Evolutionary conservation across 768 basidiomycete species (phyloP).

Genomic region (Tylopilus intermedius): DNA sequence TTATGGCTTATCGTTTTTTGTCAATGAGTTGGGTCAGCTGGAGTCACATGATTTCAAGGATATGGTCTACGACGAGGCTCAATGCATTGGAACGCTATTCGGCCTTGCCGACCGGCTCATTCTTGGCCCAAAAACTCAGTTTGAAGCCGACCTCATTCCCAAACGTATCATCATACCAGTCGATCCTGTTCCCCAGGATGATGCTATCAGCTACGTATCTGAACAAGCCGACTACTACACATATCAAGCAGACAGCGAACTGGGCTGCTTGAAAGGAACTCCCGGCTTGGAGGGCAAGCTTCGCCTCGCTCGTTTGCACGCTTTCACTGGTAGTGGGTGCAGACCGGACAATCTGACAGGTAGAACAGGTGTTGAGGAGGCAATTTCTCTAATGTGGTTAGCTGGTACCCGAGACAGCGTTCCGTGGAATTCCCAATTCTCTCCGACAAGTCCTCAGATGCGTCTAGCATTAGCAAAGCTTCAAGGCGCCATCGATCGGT

Average conservation of each 20-base stretch:
- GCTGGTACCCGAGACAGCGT: neutral
- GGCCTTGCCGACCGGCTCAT: neutral
- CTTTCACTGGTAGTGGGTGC: neutral
- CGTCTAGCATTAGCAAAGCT: neutral
- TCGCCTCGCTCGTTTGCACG: neutral
- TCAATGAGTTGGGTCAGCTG: neutral
- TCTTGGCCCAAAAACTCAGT: neutral
- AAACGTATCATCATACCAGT: neutral
- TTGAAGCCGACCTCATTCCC: neutral
- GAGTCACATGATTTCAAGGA: neutral
- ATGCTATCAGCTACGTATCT: too few relatives aligned
- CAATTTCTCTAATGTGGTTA: neutral
- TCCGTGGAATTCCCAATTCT: too few relatives aligned
- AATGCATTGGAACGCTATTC: neutral
- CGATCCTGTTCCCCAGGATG: neutral
- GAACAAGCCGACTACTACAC: neutral
- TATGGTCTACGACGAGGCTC: conserved; percentile 1
- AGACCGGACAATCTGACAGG: neutral
- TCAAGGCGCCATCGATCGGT: too few relatives aligned
- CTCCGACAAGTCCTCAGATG: neutral
- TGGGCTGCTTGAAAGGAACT: neutral
- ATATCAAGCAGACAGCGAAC: neutral
- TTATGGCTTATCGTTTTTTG: neutral
- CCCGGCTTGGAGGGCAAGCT: neutral
- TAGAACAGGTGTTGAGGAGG: neutral